Conservation (phyloP, 805 yeast species). For the Saccharomycopsis sp. region DNA sequence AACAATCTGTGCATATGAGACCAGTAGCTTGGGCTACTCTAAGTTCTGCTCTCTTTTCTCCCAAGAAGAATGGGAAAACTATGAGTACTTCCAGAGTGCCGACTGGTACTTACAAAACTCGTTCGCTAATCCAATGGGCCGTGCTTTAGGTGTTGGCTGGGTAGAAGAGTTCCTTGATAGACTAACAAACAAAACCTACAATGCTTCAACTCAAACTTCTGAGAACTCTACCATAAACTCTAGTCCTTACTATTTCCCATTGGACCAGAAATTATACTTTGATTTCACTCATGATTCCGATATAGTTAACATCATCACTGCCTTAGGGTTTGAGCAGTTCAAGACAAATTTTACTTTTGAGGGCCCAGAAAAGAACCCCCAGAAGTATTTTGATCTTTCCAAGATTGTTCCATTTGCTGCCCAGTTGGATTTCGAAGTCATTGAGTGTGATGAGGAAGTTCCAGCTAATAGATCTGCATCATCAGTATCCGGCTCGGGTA, state of each 20-base stretch:
- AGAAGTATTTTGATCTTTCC: constrained; percentile 16
- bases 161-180: constrained; percentile 35
- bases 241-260: constrained; percentile 30
- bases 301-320: constrained; percentile 52
- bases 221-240: constrained; percentile 38
- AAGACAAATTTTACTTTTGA: constrained; percentile 14
- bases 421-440: constrained; percentile 21
- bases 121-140: constrained; percentile 52
- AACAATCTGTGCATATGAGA: constrained; percentile 66
- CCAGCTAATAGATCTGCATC: constrained; percentile 19
- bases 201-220: constrained; percentile 32
- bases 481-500: background rate
- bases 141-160: constrained; percentile 55
- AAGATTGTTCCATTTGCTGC: constrained; percentile 23
- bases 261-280: constrained; percentile 49
- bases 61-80: constrained; percentile 55
- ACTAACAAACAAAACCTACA: constrained; percentile 41
- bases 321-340: constrained; percentile 44
- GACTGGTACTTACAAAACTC: constrained; percentile 55
- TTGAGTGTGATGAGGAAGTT: constrained; percentile 22
- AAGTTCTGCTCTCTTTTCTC: constrained; percentile 63
- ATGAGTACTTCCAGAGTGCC: constrained; percentile 55
- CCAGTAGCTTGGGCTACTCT: constrained; percentile 62
- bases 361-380: constrained; percentile 10
- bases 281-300: constrained; percentile 76